Conservation (phyloP, 176 grass and related monocot species). For the Paspalum vaginatum region DNA sequence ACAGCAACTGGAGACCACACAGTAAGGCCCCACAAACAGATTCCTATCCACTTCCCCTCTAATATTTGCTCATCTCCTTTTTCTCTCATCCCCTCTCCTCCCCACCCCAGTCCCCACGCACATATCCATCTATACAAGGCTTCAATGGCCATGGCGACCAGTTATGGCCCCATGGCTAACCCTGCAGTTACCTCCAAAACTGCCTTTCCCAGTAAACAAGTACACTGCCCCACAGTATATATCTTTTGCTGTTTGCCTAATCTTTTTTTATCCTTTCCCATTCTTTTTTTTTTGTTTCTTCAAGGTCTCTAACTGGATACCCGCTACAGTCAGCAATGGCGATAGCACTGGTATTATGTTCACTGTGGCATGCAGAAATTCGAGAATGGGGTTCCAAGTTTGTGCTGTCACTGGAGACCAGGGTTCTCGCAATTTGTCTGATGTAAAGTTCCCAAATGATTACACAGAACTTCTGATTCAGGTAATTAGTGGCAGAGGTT, state of each 20-base stretch:
- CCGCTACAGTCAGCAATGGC: slow-evolving; percentile 26
- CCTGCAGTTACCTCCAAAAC: slow-evolving; percentile 33
- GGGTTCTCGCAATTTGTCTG: slow-evolving; percentile 44
- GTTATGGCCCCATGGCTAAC: slow-evolving; percentile 35
- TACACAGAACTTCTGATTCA: slow-evolving; percentile 74
- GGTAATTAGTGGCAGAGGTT: slow-evolving; percentile 45
- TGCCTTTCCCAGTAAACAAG: slow-evolving; percentile 38
- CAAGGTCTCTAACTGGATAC: slow-evolving; percentile 34
- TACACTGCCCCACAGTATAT: background rate
- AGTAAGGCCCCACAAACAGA: slow-evolving; percentile 44
- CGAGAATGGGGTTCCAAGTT: slow-evolving; percentile 30
- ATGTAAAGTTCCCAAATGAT: slow-evolving; percentile 66
- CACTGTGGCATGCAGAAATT: slow-evolving; percentile 24
- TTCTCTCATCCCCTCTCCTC: background rate
- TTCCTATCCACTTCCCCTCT: slow-evolving; percentile 14
- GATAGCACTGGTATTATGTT: slow-evolving; percentile 8
- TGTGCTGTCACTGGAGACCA: slow-evolving; percentile 56
- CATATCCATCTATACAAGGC: background rate
- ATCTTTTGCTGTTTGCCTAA: background rate
- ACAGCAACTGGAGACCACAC: slow-evolving; percentile 50
- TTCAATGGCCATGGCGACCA: slow-evolving; percentile 49
- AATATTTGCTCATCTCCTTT: slow-evolving; percentile 3
- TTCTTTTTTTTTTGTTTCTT: slow-evolving; percentile 4
- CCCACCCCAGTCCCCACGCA: background rate
- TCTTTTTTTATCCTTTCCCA: slow-evolving; percentile 1